These are phyloP conservation scores for Fraxinus dipetala DNA, from an alignment of 305 asterid genomes.

Conservation along the genomic window DNA sequence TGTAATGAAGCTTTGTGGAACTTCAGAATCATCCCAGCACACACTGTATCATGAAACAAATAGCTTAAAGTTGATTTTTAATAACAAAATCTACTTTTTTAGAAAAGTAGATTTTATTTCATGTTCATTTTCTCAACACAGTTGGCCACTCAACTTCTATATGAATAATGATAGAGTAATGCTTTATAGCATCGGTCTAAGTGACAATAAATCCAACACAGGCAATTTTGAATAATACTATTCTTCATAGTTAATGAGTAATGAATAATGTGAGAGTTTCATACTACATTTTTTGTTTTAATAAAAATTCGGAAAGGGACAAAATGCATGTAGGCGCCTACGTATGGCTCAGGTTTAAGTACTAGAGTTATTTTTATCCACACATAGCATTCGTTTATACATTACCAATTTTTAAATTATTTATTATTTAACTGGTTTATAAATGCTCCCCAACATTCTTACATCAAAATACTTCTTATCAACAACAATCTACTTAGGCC, in stretches of 20 bases:
- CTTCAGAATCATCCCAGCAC: background rate
- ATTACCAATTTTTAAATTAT: background rate
- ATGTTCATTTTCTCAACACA: background rate
- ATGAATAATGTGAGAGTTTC: background rate
- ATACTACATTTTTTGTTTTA: background rate
- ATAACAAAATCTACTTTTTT: background rate
- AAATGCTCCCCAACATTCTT: background rate
- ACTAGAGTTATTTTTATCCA: too few relatives aligned
- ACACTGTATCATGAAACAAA: background rate
- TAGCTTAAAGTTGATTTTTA: background rate
- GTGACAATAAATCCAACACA: background rate
- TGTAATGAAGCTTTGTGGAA: background rate
- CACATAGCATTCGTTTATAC: background rate
- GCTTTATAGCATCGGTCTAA: too few relatives aligned
- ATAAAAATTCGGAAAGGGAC: too few relatives aligned
- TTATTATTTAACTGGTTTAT: too few relatives aligned
- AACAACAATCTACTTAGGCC: background rate
- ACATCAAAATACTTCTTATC: background rate
- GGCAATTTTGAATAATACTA: background rate
- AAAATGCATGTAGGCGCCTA: too few relatives aligned
- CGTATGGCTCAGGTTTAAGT: background rate
- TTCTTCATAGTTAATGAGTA: background rate
- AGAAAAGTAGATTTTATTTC: background rate
- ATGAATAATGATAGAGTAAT: too few relatives aligned
- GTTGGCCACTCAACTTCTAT: background rate